Percentiles rank a stretch among this genome's conserved stretches.
Conservation (phyloP, 192 early-diverging fungal genomes). For the Coemansia sp. region DNA sequence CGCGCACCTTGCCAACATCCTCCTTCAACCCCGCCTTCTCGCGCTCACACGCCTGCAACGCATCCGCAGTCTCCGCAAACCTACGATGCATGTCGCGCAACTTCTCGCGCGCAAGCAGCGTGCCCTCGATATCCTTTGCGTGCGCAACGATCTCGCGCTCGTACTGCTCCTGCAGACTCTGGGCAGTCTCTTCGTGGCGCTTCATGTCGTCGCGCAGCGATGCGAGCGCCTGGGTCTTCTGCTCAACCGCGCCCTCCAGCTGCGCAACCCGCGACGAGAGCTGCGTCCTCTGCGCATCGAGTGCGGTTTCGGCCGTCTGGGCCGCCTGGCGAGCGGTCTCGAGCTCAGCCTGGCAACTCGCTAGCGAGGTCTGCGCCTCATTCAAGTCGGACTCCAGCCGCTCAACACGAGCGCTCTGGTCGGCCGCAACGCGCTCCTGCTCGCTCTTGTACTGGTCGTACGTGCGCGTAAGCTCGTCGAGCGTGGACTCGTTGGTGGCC, state of each 20-base stretch:
- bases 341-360: conserved; percentile 21
- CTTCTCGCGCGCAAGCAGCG: conserved; percentile 49
- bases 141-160: conserved; percentile 68
- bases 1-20: conserved; percentile 25
- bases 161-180: conserved; percentile 66
- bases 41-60: conserved; percentile 19
- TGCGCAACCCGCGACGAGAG: conserved; percentile 26
- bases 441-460: conserved; percentile 70
- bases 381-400: conserved; percentile 36
- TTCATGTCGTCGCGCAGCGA: conserved; percentile 57
- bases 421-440: conserved; percentile 41
- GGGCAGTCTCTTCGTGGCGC: conserved; percentile 52
- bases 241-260: conserved; percentile 22
- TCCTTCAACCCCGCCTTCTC: conserved; percentile 24
- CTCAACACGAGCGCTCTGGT: conserved; percentile 26
- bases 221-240: conserved; percentile 23
- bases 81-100: conserved; percentile 27
- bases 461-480: conserved; percentile 62
- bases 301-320: conserved; percentile 52
- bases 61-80: conserved; percentile 21
- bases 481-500: conserved; percentile 61
- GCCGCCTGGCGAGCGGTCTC: conserved; percentile 21
- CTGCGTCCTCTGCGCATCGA: conserved; percentile 44
- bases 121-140: conserved; percentile 59
- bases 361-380: conserved; percentile 27